Conservation (phyloP, 768 basidiomycete species). For the Cantharellus anzutake region DNA sequence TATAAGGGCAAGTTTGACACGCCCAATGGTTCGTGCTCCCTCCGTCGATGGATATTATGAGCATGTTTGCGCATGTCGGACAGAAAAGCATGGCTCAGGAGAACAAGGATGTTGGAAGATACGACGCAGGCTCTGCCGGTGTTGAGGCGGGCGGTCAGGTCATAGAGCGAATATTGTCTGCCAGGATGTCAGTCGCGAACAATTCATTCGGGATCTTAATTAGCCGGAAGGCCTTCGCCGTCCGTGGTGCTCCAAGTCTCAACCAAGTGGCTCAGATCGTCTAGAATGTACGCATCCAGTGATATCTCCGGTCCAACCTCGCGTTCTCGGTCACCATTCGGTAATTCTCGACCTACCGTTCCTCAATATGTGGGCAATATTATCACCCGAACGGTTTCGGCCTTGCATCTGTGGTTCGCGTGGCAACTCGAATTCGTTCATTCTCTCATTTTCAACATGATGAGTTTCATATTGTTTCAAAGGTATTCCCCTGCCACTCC, state of each 20-base stretch:
- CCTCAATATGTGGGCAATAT: background rate
- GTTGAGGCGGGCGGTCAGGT: too few species aligned
- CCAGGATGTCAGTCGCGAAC: too few species aligned
- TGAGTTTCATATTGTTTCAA: background rate
- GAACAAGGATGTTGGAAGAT: too few species aligned
- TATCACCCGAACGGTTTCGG: background rate
- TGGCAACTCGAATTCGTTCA: background rate
- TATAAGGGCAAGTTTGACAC: constrained; percentile 87
- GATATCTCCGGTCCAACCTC: too few species aligned
- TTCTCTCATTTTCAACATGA: background rate
- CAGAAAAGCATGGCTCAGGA: constrained; percentile 61
- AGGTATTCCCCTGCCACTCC: background rate
- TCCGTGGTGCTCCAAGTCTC: too few species aligned
- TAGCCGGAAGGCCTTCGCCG: too few species aligned
- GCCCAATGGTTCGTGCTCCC: constrained; percentile 82
- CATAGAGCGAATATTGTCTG: too few species aligned
- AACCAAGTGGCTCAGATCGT: too few species aligned
- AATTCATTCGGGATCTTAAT: too few species aligned
- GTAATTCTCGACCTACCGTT: background rate
- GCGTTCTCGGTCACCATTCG: background rate
- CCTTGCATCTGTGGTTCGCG: background rate
- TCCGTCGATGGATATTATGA: constrained; percentile 48
- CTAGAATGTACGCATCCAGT: too few species aligned
- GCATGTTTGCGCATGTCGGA: constrained; percentile 80
- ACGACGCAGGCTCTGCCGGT: too few species aligned